Conservation (phyloP, 2,329 filamentous ascomycete species). For the Cyphellophora attinorum region DNA sequence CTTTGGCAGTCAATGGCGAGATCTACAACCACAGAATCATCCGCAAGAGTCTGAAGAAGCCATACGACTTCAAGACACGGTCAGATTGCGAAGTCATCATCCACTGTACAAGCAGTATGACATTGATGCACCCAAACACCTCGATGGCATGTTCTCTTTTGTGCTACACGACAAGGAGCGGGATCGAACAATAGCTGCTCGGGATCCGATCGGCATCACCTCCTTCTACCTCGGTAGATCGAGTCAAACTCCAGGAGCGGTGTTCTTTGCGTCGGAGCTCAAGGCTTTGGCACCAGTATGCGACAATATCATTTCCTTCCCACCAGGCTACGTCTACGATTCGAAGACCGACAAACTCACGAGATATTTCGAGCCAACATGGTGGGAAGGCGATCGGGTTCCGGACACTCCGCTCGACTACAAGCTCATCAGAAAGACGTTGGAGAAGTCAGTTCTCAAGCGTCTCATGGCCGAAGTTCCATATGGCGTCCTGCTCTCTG, state of each 20-base stretch:
- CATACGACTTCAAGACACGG: conserved; percentile 96
- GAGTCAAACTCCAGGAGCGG: conserved; percentile 68
- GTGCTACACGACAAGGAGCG: conserved; percentile 93
- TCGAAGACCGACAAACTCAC: conserved; percentile 78
- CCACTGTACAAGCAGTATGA: conserved; percentile 88
- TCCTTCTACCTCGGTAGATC: conserved; percentile 95
- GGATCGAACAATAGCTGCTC: conserved; percentile 84
- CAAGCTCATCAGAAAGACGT: conserved; percentile 66
- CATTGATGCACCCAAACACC: conserved; percentile 80
- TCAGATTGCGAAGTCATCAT: conserved; percentile 99
- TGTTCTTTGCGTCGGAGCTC: conserved; percentile 95
- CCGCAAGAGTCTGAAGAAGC: conserved; percentile 71
- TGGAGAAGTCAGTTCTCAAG: conserved; percentile 90
- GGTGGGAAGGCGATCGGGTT: conserved; percentile 76
- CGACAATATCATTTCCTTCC: conserved; percentile 90
- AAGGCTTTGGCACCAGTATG: conserved; percentile 90
- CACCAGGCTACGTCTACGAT: conserved; percentile 91
- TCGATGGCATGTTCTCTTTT: conserved; percentile 99
- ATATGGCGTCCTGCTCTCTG: conserved; percentile 90
- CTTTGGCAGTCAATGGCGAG: conserved; percentile 96
- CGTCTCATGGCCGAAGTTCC: conserved; percentile 98
- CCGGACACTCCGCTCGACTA: conserved; percentile 75
- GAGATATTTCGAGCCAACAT: conserved; percentile 82
- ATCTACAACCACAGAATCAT: conserved; percentile 99
- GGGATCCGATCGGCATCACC: conserved; percentile 94